These are phyloP conservation scores for Macrolepiota dolichaula DNA, from an alignment of 768 basidiomycete species.

Conservation along the genomic window DNA sequence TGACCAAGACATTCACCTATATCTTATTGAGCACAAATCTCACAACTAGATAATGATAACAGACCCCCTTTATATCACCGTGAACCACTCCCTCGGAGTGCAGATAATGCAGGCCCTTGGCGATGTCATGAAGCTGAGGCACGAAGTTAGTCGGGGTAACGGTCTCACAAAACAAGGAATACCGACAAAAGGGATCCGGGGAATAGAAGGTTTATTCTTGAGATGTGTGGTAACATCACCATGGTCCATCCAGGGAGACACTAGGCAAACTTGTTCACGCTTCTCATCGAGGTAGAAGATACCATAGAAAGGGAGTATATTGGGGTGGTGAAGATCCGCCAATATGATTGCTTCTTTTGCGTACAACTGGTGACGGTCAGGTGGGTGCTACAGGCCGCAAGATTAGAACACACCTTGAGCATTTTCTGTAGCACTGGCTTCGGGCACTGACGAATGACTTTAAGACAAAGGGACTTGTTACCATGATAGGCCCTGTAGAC, in stretches of 20 bases:
- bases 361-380: background rate
- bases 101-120: conserved; percentile 10
- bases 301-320: conserved; percentile 10
- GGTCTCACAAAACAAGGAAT: background rate
- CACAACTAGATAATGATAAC: background rate
- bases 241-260: conserved; percentile 17
- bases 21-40: background rate
- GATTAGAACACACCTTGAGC: no score
- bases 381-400: no score
- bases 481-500: no score
- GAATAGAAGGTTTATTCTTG: background rate
- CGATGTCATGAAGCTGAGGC: conserved; percentile 10
- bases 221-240: conserved; percentile 10
- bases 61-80: conserved; percentile 17
- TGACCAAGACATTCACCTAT: conserved; percentile 15
- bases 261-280: conserved; percentile 6
- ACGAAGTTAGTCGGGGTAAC: background rate
- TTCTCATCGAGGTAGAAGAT: conserved; percentile 1
- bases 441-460: no score
- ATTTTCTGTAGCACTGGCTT: no score
- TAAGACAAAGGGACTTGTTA: no score
- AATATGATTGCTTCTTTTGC: conserved; percentile 8
- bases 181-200: conserved; percentile 2
- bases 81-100: conserved; percentile 14
- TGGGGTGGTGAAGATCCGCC: conserved; percentile 4